A percentile compares a stretch with the other conserved stretches of the same genome.
Evolutionary conservation across 257 asterid species (phyloP).

Genomic region (Solanum pennellii): DNA sequence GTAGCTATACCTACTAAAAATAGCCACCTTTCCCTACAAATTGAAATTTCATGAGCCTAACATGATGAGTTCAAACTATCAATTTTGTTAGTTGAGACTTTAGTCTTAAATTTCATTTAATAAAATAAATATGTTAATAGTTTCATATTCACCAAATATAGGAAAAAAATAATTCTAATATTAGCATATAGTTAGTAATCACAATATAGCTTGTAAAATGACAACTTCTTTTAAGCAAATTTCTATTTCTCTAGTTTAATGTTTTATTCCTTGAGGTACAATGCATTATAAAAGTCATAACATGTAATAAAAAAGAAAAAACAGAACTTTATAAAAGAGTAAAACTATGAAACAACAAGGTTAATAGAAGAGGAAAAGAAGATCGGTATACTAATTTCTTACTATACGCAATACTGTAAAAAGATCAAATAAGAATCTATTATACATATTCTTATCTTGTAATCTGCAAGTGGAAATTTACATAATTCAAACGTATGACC

Average conservation of each 20-base stretch:
- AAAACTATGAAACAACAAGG: not conserved
- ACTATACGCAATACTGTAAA: not conserved
- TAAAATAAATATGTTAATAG: not conserved
- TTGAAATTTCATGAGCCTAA: not conserved
- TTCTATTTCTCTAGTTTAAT: not conserved
- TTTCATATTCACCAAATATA: not conserved
- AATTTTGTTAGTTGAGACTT: not conserved
- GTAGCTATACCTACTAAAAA: not conserved
- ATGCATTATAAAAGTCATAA: not conserved
- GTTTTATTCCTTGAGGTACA: not conserved
- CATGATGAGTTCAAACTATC: not conserved
- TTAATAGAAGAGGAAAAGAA: not conserved
- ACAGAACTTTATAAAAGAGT: not conserved
- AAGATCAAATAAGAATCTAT: no score
- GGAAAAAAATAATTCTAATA: not conserved
- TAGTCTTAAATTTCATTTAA: not conserved
- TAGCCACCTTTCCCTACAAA: not conserved
- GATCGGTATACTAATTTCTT: not conserved
- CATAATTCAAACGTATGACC: not conserved
- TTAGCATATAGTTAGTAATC: not conserved
- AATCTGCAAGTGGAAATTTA: no score
- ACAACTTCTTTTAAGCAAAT: not conserved
- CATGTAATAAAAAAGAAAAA: not conserved
- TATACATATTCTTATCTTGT: no score
- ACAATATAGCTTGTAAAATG: not conserved